Evolutionary conservation across 208 protist genomes (phyloP), one percentile per base, ranked within the genome.

Genomic region (Novymonas esmeraldas): DNA sequence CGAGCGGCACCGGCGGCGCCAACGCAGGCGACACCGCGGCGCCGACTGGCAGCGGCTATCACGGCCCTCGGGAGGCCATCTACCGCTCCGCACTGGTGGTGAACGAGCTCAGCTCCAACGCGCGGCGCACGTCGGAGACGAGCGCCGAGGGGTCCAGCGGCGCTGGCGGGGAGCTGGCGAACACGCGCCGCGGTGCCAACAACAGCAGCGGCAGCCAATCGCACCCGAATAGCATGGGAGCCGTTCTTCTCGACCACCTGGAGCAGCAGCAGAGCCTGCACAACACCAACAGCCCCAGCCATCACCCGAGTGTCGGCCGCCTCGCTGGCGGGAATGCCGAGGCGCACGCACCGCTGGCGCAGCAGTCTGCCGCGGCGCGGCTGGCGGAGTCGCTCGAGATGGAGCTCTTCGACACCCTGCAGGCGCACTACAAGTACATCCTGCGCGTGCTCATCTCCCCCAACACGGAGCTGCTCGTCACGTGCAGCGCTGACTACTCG

Each of bases 351-450:
- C 49, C 28, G 6, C 50, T 69, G 42, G 59, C 46, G 0, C 31
- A 45, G 26, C 63, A 61, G 11, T 63, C 66, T 0, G 60, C 70
- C 3, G 29, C 45, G 3, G 59, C 54, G 10, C 66, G 57, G 34
- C 49, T 87, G 29, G 64, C 62, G 41, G 64, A 87, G 51, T 52
- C 82, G 63, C 67, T 88, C 13, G 75, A 81, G 61, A 78, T 93
- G 73, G 78, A 95, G 59, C 70, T 81, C 18, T 95, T 95, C 57
- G 63, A 89, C 44, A 85, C 72, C 6, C 81, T 95, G 31, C 84
- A 92, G 75, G 84, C 89, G 33, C 90, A 95, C 63, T 90, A 93
- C 79, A 95, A 95, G 73, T 95, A 95, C 76, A 92, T 95, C 45
- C 77, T 95, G 16, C 86, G 86, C 28, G 85, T 92, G 22, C 70